Conservation (phyloP, 495 filamentous ascomycete species). For the Pseudoneurospora amorphoporcata region DNA sequence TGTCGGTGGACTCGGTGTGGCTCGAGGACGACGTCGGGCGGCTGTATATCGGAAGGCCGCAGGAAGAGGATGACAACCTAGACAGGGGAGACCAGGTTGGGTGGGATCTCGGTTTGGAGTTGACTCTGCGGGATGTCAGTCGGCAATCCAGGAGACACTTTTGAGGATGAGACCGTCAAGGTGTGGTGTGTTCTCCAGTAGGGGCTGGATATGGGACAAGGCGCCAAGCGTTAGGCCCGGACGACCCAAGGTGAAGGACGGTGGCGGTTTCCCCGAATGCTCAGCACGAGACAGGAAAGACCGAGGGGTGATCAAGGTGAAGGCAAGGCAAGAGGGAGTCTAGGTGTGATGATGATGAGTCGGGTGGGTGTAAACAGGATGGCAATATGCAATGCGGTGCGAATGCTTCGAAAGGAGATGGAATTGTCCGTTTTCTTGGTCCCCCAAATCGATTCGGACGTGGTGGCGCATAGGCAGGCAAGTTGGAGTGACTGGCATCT, state of each 20-base stretch:
- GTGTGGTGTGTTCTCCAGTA: not conserved
- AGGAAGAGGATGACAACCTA: conserved; percentile 5
- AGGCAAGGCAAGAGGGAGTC: not conserved
- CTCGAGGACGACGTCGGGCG: conserved; percentile 4
- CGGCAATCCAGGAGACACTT: conserved; percentile 6
- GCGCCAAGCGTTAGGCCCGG: not conserved
- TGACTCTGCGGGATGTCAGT: conserved; percentile 6
- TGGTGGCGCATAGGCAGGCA: conserved; percentile 1
- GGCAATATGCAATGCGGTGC: not conserved
- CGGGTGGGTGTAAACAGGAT: not conserved
- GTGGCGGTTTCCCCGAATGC: not conserved
- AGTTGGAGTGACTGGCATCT: conserved; percentile 2
- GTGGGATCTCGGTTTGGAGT: conserved; percentile 11
- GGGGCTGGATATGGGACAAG: not conserved
- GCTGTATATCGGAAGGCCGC: conserved; percentile 25
- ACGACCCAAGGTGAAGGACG: not conserved
- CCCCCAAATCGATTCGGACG: conserved; percentile 3
- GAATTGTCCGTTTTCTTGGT: conserved; percentile 3
- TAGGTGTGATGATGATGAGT: not conserved
- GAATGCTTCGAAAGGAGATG: not conserved
- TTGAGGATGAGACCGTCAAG: not conserved
- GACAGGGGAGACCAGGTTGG: not conserved
- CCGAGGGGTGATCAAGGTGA: not conserved
- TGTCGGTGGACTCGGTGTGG: conserved; percentile 19
- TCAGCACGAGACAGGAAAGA: not conserved